Conservation (phyloP, 805 yeast genomes). For the Kazachstania taianensis region DNA sequence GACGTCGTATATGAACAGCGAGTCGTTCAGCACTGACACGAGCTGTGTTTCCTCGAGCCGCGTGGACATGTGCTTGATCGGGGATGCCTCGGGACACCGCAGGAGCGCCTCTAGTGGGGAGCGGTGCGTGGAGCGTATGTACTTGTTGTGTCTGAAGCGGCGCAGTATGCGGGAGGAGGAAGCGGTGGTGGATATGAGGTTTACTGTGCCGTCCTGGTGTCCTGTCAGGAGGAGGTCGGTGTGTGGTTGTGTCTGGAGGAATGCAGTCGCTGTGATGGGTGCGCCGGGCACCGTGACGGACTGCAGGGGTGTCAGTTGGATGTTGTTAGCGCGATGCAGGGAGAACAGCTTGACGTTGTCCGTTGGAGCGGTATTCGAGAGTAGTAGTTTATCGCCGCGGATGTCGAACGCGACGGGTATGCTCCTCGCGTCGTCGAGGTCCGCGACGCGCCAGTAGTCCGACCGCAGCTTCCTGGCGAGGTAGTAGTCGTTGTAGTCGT, state of each 20-base stretch:
- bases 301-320: slow-evolving; percentile 15
- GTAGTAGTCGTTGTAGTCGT: slow-evolving; percentile 23
- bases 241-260: slow-evolving; percentile 4
- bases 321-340: slow-evolving; percentile 3
- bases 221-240: slow-evolving; percentile 46
- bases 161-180: slow-evolving; percentile 64
- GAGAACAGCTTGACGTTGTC: slow-evolving; percentile 16
- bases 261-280: slow-evolving; percentile 8
- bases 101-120: not conserved
- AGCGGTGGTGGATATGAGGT: slow-evolving; percentile 48
- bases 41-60: slow-evolving; percentile 29
- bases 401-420: slow-evolving; percentile 11
- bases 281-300: slow-evolving; percentile 20
- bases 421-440: slow-evolving; percentile 2
- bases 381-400: slow-evolving; percentile 10
- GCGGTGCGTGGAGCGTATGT: slow-evolving; percentile 27
- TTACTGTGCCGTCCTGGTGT: slow-evolving; percentile 64
- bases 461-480: slow-evolving; percentile 20
- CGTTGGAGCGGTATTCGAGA: slow-evolving; percentile 10
- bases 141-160: slow-evolving; percentile 70
- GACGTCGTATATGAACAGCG: slow-evolving; percentile 69
- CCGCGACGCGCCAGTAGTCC: slow-evolving; percentile 16
- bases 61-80: slow-evolving; percentile 14
- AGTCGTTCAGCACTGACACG: slow-evolving; percentile 55
- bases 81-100: slow-evolving; percentile 3